These are phyloP conservation scores for Microdochium trichocladiopsis DNA, from an alignment of 2,329 filamentous ascomycete species.

Conservation along the genomic window DNA sequence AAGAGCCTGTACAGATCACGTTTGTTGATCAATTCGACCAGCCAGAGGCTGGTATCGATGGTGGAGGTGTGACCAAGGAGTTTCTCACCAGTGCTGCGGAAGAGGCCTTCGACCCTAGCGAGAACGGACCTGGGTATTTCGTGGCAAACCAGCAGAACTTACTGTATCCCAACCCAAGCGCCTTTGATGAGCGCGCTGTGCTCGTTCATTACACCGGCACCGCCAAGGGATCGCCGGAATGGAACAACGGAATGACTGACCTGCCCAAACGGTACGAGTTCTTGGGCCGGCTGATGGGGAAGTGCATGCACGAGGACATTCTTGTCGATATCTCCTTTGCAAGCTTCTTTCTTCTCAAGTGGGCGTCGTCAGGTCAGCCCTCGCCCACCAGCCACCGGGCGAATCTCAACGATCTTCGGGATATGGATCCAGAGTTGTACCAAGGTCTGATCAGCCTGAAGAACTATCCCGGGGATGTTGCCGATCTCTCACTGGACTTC, in stretches of 20 bases:
- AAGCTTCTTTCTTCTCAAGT: conserved; percentile 93
- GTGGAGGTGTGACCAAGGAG: conserved; percentile 94
- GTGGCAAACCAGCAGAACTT: conserved; percentile 78
- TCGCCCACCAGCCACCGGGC: conserved; percentile 64
- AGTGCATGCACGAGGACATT: conserved; percentile 96
- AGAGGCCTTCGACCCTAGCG: conserved; percentile 60
- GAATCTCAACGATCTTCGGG: conserved; percentile 89
- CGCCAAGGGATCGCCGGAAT: conserved; percentile 45
- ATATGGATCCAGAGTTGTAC: conserved; percentile 87
- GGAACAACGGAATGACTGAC: conserved; percentile 48
- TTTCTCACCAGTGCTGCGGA: conserved; percentile 85
- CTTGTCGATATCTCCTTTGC: conserved; percentile 90
- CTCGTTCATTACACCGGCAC: conserved; percentile 44
- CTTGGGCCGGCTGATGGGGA: conserved; percentile 84
- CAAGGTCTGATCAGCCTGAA: conserved; percentile 78
- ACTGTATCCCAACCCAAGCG: conserved; percentile 79
- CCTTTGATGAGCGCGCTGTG: conserved; percentile 62
- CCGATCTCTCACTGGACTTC: conserved; percentile 79
- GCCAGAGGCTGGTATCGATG: conserved; percentile 89
- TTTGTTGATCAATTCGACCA: conserved; percentile 89
- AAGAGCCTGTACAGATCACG: conserved; percentile 93
- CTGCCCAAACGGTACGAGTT: conserved; percentile 80
- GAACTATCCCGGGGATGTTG: conserved; percentile 75
- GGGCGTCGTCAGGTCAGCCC: conserved; percentile 67
- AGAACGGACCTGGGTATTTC: conserved; percentile 59